Evolutionary conservation across 495 filamentous ascomycete species (phyloP).

Genomic region (Collariella sp.): DNA sequence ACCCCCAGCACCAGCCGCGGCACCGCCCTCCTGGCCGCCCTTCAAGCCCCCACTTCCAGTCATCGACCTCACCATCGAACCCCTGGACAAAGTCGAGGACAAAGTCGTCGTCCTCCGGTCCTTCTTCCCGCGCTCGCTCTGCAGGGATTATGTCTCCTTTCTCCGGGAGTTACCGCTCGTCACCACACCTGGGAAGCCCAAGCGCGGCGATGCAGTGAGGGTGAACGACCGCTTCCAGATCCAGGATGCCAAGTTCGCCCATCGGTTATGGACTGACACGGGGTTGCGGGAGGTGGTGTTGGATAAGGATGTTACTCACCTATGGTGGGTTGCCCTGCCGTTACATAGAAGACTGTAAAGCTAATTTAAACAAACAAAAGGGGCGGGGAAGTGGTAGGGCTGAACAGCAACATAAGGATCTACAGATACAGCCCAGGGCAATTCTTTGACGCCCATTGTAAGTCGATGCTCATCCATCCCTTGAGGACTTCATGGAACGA

Average conservation of each 20-base stretch:
- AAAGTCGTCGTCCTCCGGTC: conserved; percentile 72
- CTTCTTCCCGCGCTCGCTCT: conserved; percentile 72
- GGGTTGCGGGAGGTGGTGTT: conserved; percentile 45
- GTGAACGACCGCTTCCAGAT: conserved; percentile 91
- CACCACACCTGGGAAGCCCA: conserved; percentile 78
- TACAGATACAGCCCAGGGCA: conserved; percentile 86
- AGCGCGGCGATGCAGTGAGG: conserved; percentile 72
- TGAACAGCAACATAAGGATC: conserved; percentile 83
- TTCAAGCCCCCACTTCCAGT: conserved; percentile 66
- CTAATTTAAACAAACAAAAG: conserved; percentile 33
- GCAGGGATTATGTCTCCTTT: conserved; percentile 73
- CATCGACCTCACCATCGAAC: conserved; percentile 54
- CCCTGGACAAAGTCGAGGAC: conserved; percentile 27
- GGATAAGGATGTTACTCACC: conserved; percentile 23
- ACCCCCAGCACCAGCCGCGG: neutral
- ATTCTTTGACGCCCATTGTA: conserved; percentile 85
- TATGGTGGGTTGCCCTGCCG: conserved; percentile 23
- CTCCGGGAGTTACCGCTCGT: conserved; percentile 63
- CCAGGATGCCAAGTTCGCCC: conserved; percentile 65
- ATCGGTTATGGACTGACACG: conserved; percentile 61
- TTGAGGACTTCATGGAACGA: neutral
- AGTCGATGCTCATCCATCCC: conserved; percentile 22
- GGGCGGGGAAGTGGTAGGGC: conserved; percentile 76
- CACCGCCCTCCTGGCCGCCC: conserved; percentile 62
- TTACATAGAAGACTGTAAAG: neutral